A percentile compares a stretch with the other conserved stretches of the same genome.
These are phyloP conservation scores for Paraphoma chrysanthemicola DNA, from an alignment of 2,329 filamentous ascomycete species.

Conservation along the genomic window DNA sequence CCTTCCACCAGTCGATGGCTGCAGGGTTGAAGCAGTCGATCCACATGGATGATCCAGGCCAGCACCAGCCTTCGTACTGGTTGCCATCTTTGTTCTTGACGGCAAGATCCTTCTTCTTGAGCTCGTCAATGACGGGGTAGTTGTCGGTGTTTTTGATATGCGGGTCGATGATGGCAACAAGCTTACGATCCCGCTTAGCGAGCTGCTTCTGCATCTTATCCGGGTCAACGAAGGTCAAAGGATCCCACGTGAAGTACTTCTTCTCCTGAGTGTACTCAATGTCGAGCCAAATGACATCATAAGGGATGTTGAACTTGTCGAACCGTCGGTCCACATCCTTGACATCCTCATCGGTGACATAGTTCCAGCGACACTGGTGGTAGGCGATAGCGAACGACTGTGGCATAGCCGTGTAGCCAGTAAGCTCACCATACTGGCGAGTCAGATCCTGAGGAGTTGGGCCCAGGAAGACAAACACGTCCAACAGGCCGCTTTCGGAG, in stretches of 20 bases:
- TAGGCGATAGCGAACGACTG: constrained; percentile 93
- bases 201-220: constrained; percentile 87
- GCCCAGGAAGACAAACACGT: constrained; percentile 93
- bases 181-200: constrained; percentile 82
- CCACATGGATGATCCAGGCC: constrained; percentile 97
- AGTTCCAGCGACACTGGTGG: constrained; percentile 99
- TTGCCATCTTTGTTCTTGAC: constrained; percentile 89
- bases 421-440: constrained; percentile 85
- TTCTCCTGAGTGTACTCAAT: constrained; percentile 97
- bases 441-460: constrained; percentile 84
- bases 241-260: constrained; percentile 98
- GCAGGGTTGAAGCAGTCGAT: constrained; percentile 95
- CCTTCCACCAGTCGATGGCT: constrained; percentile 88
- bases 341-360: constrained; percentile 95
- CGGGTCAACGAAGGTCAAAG: constrained; percentile 84
- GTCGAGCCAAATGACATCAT: constrained; percentile 98
- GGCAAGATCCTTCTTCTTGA: constrained; percentile 83
- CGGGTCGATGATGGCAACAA: constrained; percentile 94
- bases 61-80: constrained; percentile 96
- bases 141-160: constrained; percentile 92
- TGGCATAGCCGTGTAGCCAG: constrained; percentile 88
- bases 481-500: constrained; percentile 86
- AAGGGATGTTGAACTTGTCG: constrained; percentile 93
- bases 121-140: constrained; percentile 78
- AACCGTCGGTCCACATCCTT: constrained; percentile 96